Evolutionary conservation across 768 basidiomycete species (phyloP).

Genomic region (Mycena pura): DNA sequence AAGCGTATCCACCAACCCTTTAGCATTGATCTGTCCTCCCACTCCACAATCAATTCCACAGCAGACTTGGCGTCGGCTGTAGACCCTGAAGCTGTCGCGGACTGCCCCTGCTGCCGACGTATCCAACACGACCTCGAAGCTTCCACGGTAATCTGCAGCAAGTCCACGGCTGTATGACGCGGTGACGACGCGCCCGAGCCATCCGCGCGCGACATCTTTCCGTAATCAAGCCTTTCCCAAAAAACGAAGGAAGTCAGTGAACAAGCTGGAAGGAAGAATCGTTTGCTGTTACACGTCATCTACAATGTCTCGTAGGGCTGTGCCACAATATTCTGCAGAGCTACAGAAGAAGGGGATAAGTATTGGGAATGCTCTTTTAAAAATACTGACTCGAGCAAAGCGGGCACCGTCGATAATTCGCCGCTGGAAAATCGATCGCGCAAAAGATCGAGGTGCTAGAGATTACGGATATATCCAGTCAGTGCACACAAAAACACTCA

Average conservation of each 20-base stretch:
- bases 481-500: background rate
- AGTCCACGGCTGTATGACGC: background rate
- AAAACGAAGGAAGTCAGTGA: background rate
- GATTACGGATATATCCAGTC: background rate
- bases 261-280: background rate
- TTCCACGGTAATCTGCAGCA: background rate
- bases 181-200: background rate
- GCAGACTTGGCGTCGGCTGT: background rate
- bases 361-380: too few species aligned
- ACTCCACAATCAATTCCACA: conserved; percentile 10
- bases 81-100: background rate
- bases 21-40: conserved; percentile 9
- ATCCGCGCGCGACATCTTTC: conserved; percentile 1
- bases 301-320: conserved; percentile 12
- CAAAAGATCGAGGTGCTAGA: conserved; percentile 17
- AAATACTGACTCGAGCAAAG: conserved; percentile 14
- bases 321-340: conserved; percentile 20
- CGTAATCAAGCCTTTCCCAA: conserved; percentile 10
- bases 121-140: background rate
- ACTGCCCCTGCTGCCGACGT: conserved; percentile 1
- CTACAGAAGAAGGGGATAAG: background rate
- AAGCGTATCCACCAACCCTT: conserved; percentile 11
- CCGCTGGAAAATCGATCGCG: conserved; percentile 3
- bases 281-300: conserved; percentile 12
- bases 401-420: conserved; percentile 3